Evolutionary conservation across 2,329 filamentous ascomycete species (phyloP), one percentile per base, ranked within the genome.

Genomic region (Fusarium sp.): DNA sequence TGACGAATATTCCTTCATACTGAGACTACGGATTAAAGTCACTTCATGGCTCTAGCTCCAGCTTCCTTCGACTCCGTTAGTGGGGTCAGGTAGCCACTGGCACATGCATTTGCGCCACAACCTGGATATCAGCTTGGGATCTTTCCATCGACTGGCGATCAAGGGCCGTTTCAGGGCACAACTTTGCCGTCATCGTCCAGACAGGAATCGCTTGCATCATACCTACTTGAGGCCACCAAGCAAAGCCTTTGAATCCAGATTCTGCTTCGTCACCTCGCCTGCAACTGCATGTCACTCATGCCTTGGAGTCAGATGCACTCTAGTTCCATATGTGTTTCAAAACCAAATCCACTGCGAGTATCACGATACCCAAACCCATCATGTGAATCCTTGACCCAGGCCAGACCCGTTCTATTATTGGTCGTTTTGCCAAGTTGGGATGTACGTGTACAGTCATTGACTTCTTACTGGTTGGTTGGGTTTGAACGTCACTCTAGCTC

Each of bases 41-140:
- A 52, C 48, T 30, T 52, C 48, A 30, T n/a, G 45, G 25, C 48
- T 52, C 25, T 18, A 52, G 16, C 23, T 50, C 10, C 25, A 50
- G 23, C 25, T 32, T 20, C 48, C 6, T 30, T 20, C 6, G 18
- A 32, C 18, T 11, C 9, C 32, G 11, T 39, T 10, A 13, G 56
- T 20, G 35, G 23, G 56, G 34, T 35, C 4, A 32, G 13, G 34
- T 30, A 41, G 34, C 45, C 34, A 63, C 60, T 25, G 59, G 45
- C 64, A 74, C 68, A 72, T 70, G 68, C 58, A 20, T 63, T 63
- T 63, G 43, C 43, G 58, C 68, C 64, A 67, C 68, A 39, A 54
- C 48, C 48, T 14, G 18, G 35, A 39, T 39, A 50, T 67, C 61
- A 35, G 32, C 30, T 62, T 48, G 41, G 41, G 41, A 32, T 30